Evolutionary conservation across 1,139 yeast species (phyloP).

Genomic region (Pichia sorboxylosa): DNA sequence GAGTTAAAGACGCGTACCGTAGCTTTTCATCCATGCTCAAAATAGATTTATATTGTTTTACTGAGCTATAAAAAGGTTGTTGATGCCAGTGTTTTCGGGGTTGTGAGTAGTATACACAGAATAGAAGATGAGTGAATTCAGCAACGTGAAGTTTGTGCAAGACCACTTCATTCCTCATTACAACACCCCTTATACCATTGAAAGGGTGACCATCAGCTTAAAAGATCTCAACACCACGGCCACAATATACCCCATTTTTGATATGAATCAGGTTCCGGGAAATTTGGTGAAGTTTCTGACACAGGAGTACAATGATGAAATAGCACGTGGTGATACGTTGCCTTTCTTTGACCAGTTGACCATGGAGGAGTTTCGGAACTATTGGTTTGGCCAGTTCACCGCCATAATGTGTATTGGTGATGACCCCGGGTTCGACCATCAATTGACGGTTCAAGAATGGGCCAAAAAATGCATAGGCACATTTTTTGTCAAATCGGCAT

Average conservation of each 20-base stretch:
- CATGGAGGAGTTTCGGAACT: conserved; percentile 59
- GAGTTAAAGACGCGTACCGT: too few relatives aligned
- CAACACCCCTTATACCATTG: conserved; percentile 17
- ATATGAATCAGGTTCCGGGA: conserved; percentile 53
- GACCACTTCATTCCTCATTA: conserved; percentile 22
- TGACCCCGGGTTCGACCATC: conserved; percentile 39
- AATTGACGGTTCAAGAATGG: conserved; percentile 48
- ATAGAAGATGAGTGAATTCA: conserved; percentile 23
- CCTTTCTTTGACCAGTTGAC: conserved; percentile 74
- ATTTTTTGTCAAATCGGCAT: conserved; percentile 74
- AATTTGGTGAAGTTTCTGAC: conserved; percentile 71
- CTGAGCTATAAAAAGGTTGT: too few relatives aligned
- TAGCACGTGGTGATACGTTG: conserved; percentile 77
- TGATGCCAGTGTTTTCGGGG: too few relatives aligned
- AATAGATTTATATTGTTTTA: too few relatives aligned
- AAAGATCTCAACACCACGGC: conserved; percentile 89
- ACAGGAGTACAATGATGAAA: conserved; percentile 89
- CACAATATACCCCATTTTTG: conserved; percentile 75
- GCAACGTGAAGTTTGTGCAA: conserved; percentile 20
- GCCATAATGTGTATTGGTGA: conserved; percentile 83
- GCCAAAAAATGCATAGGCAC: conserved; percentile 83
- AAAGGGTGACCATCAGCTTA: conserved; percentile 49
- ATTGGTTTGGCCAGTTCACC: conserved; percentile 82
- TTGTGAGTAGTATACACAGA: too few relatives aligned
- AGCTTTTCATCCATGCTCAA: too few relatives aligned